Percentiles rank a stretch among this genome's conserved stretches.
Evolutionary conservation across 2,329 filamentous ascomycete species (phyloP).

Genomic region (Ophiostoma piceae): DNA sequence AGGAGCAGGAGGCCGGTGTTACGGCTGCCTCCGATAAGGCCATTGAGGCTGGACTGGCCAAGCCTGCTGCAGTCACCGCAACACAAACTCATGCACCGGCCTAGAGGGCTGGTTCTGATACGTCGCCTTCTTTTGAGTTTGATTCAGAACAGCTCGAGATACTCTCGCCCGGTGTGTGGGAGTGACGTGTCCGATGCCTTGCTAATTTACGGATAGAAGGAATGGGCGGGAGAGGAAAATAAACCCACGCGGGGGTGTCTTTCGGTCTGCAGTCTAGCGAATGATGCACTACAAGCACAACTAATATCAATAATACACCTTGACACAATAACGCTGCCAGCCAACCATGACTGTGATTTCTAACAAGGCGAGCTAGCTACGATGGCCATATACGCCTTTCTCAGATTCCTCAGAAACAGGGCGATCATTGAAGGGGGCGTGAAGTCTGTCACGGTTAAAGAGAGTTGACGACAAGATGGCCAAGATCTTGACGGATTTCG

Average conservation of each 20-base stretch:
- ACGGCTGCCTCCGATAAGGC: conserved; percentile 29
- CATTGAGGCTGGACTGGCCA: conserved; percentile 12
- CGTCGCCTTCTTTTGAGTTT: not conserved
- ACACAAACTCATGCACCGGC: not conserved
- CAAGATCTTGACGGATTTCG: not conserved
- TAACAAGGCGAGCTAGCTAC: not conserved
- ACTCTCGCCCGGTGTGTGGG: conserved; percentile 7
- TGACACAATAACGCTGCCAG: not conserved
- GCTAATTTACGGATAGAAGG: not conserved
- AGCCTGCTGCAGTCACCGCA: conserved; percentile 1
- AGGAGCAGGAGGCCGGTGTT: conserved; percentile 46
- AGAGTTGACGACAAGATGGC: not conserved
- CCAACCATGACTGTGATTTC: not conserved
- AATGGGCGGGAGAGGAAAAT: not conserved
- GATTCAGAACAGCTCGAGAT: not conserved
- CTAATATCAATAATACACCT: not conserved
- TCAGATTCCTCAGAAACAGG: not conserved
- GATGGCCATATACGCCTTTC: not conserved
- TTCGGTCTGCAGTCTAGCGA: not conserved
- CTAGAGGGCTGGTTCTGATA: not conserved
- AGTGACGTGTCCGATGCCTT: not conserved
- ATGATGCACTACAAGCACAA: not conserved
- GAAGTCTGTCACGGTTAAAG: not conserved
- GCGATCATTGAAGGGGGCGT: not conserved
- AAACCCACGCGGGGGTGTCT: not conserved